These are phyloP conservation scores for Metschnikowia reukaufii DNA, from an alignment of 805 yeast genomes.

Conservation along the genomic window DNA sequence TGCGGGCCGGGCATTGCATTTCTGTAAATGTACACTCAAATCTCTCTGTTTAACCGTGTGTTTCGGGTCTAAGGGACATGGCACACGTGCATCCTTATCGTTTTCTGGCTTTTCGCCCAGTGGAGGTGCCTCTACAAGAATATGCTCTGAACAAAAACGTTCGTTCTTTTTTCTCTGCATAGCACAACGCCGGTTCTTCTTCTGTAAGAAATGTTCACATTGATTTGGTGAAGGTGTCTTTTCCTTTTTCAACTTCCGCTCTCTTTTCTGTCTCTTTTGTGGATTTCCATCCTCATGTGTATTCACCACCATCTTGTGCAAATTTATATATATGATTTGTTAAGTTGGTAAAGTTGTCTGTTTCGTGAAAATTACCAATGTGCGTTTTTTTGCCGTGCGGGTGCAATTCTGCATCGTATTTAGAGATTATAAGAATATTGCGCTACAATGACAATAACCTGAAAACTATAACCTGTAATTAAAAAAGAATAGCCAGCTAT, in stretches of 20 bases:
- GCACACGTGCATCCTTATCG: constrained; percentile 43
- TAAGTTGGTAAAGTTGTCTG: no score
- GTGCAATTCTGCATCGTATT: no score
- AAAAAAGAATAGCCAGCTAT: no score
- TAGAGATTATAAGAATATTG: no score
- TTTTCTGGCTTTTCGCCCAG: constrained; percentile 19
- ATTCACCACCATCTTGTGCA: neutral
- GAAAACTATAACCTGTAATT: no score
- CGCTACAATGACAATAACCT: no score
- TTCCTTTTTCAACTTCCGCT: constrained; percentile 5
- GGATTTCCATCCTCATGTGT: neutral
- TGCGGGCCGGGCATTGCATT: constrained; percentile 54
- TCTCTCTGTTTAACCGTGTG: constrained; percentile 71
- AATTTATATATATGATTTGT: no score
- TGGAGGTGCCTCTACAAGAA: constrained; percentile 23
- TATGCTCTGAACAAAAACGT: constrained; percentile 64
- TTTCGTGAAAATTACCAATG: no score
- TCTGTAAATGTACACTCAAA: constrained; percentile 54
- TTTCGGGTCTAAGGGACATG: constrained; percentile 74
- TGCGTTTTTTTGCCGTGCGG: no score
- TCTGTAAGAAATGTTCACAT: constrained; percentile 50
- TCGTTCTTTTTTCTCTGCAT: constrained; percentile 54
- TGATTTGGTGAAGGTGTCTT: constrained; percentile 17
- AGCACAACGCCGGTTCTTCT: constrained; percentile 58
- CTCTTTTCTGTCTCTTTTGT: constrained; percentile 3